These are phyloP conservation scores for Globisporangium ultimum DNA, from an alignment of 352 stramenopile genomes.

Conservation along the genomic window DNA sequence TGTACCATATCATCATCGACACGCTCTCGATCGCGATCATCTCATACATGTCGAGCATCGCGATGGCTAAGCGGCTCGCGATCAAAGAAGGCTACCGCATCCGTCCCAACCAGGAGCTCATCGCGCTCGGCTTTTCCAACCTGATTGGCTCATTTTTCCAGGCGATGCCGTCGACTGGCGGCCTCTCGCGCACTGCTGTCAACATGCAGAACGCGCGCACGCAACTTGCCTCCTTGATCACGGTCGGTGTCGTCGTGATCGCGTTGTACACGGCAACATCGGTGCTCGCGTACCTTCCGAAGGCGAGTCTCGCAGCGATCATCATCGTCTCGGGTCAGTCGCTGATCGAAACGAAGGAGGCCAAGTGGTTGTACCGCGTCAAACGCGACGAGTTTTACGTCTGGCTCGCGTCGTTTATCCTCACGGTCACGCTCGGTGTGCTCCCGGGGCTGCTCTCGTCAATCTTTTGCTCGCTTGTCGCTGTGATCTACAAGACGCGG, in stretches of 20 bases:
- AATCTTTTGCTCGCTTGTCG: slow-evolving; percentile 53
- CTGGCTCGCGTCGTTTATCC: slow-evolving; percentile 50
- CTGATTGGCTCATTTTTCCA: slow-evolving; percentile 84
- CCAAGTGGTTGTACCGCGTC: slow-evolving; percentile 73
- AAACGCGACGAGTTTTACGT: slow-evolving; percentile 66
- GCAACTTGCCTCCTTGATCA: slow-evolving; percentile 81
- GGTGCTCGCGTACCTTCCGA: slow-evolving; percentile 82
- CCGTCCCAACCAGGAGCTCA: slow-evolving; percentile 76
- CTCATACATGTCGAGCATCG: slow-evolving; percentile 89
- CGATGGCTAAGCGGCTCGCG: slow-evolving; percentile 84
- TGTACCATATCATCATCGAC: slow-evolving; percentile 61
- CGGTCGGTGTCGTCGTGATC: slow-evolving; percentile 77
- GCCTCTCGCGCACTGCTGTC: slow-evolving; percentile 88
- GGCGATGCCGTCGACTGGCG: slow-evolving; percentile 83
- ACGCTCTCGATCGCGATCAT: slow-evolving; percentile 81
- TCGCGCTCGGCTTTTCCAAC: slow-evolving; percentile 85
- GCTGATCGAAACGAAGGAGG: slow-evolving; percentile 84
- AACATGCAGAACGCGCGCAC: slow-evolving; percentile 87
- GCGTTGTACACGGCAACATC: slow-evolving; percentile 81
- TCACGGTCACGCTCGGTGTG: slow-evolving; percentile 48
- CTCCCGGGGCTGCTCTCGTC: slow-evolving; percentile 43
- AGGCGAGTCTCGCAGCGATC: slow-evolving; percentile 80
- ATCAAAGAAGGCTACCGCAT: slow-evolving; percentile 77
- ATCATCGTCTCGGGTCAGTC: slow-evolving; percentile 89
- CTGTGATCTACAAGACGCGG: slow-evolving; percentile 58